These are phyloP conservation scores for Linum usitatissimum DNA, from an alignment of 345 rosid species.

Conservation along the genomic window DNA sequence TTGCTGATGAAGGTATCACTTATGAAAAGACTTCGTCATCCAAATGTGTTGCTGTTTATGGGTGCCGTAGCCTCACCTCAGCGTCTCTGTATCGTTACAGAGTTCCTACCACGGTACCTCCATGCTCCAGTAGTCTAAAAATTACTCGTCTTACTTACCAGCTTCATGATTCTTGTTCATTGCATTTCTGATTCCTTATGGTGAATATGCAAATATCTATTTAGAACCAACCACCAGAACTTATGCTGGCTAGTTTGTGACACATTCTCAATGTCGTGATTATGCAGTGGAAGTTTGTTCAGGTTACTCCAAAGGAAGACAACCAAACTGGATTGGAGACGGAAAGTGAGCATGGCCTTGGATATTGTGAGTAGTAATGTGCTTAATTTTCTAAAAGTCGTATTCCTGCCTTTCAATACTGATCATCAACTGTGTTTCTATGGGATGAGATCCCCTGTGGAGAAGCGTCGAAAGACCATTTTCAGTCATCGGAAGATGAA, in stretches of 20 bases:
- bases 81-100: conserved; percentile 94
- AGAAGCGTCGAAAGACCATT: neutral
- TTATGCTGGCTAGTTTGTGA: conserved; percentile 9
- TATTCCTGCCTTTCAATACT: no score
- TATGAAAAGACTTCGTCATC: conserved; percentile 96
- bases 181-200: neutral
- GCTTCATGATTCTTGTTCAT: neutral
- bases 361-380: conserved; percentile 57
- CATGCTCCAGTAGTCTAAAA: conserved; percentile 13
- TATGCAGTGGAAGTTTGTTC: conserved; percentile 90
- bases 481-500: neutral
- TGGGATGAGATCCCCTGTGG: neutral
- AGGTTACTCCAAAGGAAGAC: conserved; percentile 68
- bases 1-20: conserved; percentile 52
- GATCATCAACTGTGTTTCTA: neutral
- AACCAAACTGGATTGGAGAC: conserved; percentile 80
- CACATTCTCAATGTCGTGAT: conserved; percentile 11
- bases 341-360: conserved; percentile 73
- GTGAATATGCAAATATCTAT: neutral
- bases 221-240: neutral
- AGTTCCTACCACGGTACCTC: conserved; percentile 99
- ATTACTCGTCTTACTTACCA: conserved; percentile 2
- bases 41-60: conserved; percentile 89
- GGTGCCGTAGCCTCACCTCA: conserved; percentile 89
- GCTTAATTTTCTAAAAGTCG: neutral